A percentile compares a stretch with the other conserved stretches of the same genome.
These are phyloP conservation scores for Serendipita sp. DNA, from an alignment of 768 basidiomycete genomes.

Conservation along the genomic window DNA sequence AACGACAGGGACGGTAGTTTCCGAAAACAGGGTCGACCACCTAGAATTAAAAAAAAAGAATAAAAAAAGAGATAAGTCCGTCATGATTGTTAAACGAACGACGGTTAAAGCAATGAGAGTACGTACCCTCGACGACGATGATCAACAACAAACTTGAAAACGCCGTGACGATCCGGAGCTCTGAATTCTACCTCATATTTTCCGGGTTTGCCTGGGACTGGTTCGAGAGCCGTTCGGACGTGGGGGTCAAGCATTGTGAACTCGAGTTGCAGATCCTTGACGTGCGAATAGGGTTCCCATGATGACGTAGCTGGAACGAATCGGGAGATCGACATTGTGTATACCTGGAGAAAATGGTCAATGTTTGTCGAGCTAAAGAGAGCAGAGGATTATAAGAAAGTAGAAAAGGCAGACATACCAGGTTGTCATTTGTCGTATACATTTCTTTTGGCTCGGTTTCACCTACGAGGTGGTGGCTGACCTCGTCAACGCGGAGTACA, in stretches of 20 bases:
- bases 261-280: slow-evolving; percentile 76
- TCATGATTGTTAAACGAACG: background rate
- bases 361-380: background rate
- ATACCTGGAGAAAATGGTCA: slow-evolving; percentile 33
- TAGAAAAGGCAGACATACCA: slow-evolving; percentile 30
- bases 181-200: slow-evolving; percentile 73
- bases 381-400: background rate
- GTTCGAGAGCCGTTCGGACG: slow-evolving; percentile 58
- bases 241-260: slow-evolving; percentile 99
- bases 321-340: slow-evolving; percentile 52
- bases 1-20: slow-evolving; percentile 69
- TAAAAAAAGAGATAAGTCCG: slow-evolving; percentile 1
- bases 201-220: slow-evolving; percentile 39
- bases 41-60: slow-evolving; percentile 23
- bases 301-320: slow-evolving; percentile 35
- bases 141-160: slow-evolving; percentile 92
- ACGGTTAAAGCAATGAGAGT: background rate
- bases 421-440: slow-evolving; percentile 76
- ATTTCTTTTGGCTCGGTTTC: slow-evolving; percentile 42
- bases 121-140: slow-evolving; percentile 77
- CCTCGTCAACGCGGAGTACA: slow-evolving; percentile 60
- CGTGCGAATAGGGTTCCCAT: slow-evolving; percentile 59
- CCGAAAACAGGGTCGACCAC: slow-evolving; percentile 54
- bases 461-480: slow-evolving; percentile 55
- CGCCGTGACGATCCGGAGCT: slow-evolving; percentile 88